phyloP scores from a whole-genome alignment of 176 grass and related monocot species.

The Musa beccarii region DNA sequence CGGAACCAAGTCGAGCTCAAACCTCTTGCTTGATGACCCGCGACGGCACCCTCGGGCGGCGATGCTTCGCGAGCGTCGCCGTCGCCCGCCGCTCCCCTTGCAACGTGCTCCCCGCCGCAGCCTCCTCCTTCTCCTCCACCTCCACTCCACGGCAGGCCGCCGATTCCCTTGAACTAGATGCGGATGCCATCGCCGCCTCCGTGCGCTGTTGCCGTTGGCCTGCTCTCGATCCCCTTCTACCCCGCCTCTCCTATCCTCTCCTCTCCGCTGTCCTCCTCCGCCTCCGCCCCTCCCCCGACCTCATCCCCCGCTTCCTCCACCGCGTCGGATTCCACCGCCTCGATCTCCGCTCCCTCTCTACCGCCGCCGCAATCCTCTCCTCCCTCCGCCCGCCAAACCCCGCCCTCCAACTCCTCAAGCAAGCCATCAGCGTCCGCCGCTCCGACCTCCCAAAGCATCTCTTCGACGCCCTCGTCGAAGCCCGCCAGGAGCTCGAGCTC shows the following conservation, averaged over 20 bases:
- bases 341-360: background rate
- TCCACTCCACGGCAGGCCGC: background rate
- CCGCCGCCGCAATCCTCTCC: conserved; percentile 5
- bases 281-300: background rate
- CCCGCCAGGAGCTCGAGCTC: background rate
- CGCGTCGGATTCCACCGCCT: conserved; percentile 4
- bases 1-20: background rate
- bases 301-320: background rate
- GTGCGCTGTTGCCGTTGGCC: background rate
- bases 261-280: background rate
- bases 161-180: background rate
- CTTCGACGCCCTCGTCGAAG: background rate
- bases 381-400: background rate
- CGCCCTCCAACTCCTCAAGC: background rate
- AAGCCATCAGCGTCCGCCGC: background rate
- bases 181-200: conserved; percentile 1
- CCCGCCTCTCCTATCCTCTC: conserved; percentile 3
- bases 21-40: background rate
- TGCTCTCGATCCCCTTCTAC: background rate
- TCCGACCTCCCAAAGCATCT: background rate
- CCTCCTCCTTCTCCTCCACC: background rate
- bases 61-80: background rate
- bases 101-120: too few species aligned
- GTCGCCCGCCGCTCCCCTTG: background rate
- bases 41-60: background rate